Conservation (phyloP, 164 flowering plant species). For the Echeveria elegans region DNA sequence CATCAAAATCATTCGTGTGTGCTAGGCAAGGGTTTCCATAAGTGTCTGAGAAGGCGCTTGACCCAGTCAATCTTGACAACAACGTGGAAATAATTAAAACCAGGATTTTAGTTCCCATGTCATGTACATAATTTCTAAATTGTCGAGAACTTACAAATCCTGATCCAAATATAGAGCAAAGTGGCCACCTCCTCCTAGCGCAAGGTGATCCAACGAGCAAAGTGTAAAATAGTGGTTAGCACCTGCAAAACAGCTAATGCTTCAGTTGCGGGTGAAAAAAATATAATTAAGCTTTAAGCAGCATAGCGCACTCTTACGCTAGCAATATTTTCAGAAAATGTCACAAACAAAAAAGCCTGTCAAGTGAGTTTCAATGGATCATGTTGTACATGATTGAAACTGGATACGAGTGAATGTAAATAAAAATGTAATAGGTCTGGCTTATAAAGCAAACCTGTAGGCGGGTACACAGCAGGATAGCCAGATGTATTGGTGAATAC, state of each 20-base stretch:
- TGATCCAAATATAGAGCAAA: constrained; percentile 91
- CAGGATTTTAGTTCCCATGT: neutral
- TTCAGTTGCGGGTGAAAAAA: no score
- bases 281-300: no score
- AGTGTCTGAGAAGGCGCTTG: constrained; percentile 89
- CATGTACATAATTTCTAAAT: neutral
- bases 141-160: constrained; percentile 57
- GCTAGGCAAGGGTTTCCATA: constrained; percentile 94
- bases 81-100: constrained; percentile 3
- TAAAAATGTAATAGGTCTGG: neutral
- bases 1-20: constrained; percentile 58
- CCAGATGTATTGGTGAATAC: constrained; percentile 70
- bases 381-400: no score
- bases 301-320: neutral
- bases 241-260: constrained; percentile 36
- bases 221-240: constrained; percentile 83
- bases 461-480: constrained; percentile 52
- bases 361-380: neutral
- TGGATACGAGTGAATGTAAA: no score
- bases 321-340: neutral
- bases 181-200: constrained; percentile 94
- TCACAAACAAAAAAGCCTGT: neutral
- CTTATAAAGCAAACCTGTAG: constrained; percentile 65
- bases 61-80: constrained; percentile 57
- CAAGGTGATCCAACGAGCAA: constrained; percentile 72